phyloP scores from a whole-genome alignment of 2,329 filamentous ascomycete species.

The Incumbomyces lentus region DNA sequence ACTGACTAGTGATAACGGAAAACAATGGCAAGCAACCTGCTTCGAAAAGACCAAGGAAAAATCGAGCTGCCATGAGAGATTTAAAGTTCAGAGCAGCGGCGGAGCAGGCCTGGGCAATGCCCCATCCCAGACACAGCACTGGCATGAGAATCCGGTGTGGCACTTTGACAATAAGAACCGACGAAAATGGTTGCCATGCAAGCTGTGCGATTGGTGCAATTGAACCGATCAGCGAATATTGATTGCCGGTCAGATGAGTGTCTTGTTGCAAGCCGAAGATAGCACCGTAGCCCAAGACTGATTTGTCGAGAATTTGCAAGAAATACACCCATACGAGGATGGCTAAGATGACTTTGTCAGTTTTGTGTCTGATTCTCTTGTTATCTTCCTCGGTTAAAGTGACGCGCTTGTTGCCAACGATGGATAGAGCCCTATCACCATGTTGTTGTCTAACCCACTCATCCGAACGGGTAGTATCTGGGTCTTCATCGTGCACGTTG shows the following conservation, averaged over 20 bases:
- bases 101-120: constrained; percentile 39
- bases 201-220: constrained; percentile 52
- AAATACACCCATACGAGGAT: constrained; percentile 39
- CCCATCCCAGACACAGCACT: constrained; percentile 37
- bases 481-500: constrained; percentile 13
- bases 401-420: constrained; percentile 21
- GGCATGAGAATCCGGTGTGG: constrained; percentile 52
- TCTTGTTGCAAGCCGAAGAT: constrained; percentile 45
- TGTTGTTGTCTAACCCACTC: constrained; percentile 16
- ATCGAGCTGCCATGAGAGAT: constrained; percentile 38
- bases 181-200: constrained; percentile 51
- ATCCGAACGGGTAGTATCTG: constrained; percentile 9
- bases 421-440: constrained; percentile 18
- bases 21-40: constrained; percentile 41
- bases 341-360: constrained; percentile 48
- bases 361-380: constrained; percentile 50
- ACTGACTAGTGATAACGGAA: constrained; percentile 35
- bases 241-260: constrained; percentile 40
- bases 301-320: constrained; percentile 47
- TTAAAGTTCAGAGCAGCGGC: constrained; percentile 37
- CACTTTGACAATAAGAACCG: constrained; percentile 50
- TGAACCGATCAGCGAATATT: constrained; percentile 49
- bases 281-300: constrained; percentile 48
- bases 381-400: constrained; percentile 32
- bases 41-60: constrained; percentile 45